A percentile compares a stretch with the other conserved stretches of the same genome.
Conservation (phyloP, 768 basidiomycete genomes). For the Kwoniella botswanensis region DNA sequence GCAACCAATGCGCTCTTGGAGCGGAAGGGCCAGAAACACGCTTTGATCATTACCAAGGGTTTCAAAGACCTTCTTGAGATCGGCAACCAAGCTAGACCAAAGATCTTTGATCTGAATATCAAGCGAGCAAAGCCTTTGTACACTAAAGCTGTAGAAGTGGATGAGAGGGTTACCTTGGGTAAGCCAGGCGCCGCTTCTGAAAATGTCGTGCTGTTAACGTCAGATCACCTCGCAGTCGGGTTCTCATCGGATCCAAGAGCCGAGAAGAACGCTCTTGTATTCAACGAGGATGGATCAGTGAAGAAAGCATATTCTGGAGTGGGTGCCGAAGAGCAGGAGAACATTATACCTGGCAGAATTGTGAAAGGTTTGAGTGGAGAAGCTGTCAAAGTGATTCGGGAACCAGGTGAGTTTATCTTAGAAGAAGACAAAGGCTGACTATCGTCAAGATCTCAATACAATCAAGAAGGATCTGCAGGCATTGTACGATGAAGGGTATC, state of each 20-base stretch:
- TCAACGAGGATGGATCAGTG: slow-evolving; percentile 73
- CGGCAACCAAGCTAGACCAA: slow-evolving; percentile 91
- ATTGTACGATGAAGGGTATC: slow-evolving; percentile 80
- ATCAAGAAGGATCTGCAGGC: slow-evolving; percentile 70
- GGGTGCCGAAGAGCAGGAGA: slow-evolving; percentile 68
- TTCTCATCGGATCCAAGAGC: slow-evolving; percentile 87
- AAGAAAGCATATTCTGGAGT: slow-evolving; percentile 72
- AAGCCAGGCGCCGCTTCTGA: background rate
- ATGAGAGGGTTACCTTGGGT: slow-evolving; percentile 86
- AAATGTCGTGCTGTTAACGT: background rate
- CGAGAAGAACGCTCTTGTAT: slow-evolving; percentile 75
- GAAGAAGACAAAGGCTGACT: background rate
- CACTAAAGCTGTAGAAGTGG: slow-evolving; percentile 69
- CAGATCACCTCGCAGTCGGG: slow-evolving; percentile 63
- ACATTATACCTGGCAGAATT: slow-evolving; percentile 61
- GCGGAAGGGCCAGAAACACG: slow-evolving; percentile 89
- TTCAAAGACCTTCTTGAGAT: slow-evolving; percentile 79
- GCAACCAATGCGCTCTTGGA: slow-evolving; percentile 96
- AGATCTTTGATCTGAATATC: slow-evolving; percentile 93
- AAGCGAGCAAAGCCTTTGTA: slow-evolving; percentile 68
- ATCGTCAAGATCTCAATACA: slow-evolving; percentile 4
- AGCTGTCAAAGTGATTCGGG: slow-evolving; percentile 79
- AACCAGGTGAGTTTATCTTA: slow-evolving; percentile 65
- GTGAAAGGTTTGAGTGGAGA: slow-evolving; percentile 85
- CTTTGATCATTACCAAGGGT: slow-evolving; percentile 76